These are phyloP conservation scores for Trichoderma atroviride DNA, from an alignment of 2,329 filamentous ascomycete genomes.

Conservation along the genomic window DNA sequence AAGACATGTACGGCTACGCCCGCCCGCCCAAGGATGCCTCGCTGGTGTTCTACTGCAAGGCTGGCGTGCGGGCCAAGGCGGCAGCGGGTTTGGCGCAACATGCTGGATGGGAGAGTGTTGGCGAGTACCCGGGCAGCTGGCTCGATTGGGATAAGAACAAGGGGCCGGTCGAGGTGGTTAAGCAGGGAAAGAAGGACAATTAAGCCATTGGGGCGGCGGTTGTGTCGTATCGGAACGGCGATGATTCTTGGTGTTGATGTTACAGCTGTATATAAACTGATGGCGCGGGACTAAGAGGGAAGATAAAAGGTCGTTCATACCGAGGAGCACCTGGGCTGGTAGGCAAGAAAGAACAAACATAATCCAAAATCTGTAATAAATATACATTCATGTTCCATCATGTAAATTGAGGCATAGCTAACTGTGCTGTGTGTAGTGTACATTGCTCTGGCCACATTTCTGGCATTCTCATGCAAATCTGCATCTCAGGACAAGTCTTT, in stretches of 20 bases:
- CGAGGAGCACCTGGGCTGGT: not conserved
- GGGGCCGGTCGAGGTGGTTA: constrained; percentile 53
- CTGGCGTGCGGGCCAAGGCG: constrained; percentile 78
- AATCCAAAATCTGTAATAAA: not conserved
- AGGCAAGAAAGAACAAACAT: not conserved
- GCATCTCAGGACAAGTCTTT: not conserved
- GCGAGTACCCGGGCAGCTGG: constrained; percentile 77
- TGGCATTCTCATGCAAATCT: not conserved
- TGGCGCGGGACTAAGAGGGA: not conserved
- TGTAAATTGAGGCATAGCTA: constrained; percentile 20
- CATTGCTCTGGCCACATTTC: constrained; percentile 29
- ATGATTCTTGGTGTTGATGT: not conserved
- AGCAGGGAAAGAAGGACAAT: constrained; percentile 18
- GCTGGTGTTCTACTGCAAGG: constrained; percentile 90
- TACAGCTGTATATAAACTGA: not conserved
- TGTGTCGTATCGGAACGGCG: not conserved
- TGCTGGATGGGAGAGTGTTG: constrained; percentile 72
- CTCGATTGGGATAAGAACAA: constrained; percentile 78
- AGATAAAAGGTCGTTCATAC: not conserved
- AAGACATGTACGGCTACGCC: constrained; percentile 76
- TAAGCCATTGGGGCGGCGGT: not conserved
- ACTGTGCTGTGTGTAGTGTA: constrained; percentile 6
- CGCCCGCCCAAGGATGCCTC: constrained; percentile 61
- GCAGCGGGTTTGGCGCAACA: constrained; percentile 77
- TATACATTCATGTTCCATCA: constrained; percentile 15